Percentiles rank a stretch among this genome's conserved stretches.
These are phyloP conservation scores for Pichia sp. DNA, from an alignment of 1,139 yeast species.

Conservation along the genomic window DNA sequence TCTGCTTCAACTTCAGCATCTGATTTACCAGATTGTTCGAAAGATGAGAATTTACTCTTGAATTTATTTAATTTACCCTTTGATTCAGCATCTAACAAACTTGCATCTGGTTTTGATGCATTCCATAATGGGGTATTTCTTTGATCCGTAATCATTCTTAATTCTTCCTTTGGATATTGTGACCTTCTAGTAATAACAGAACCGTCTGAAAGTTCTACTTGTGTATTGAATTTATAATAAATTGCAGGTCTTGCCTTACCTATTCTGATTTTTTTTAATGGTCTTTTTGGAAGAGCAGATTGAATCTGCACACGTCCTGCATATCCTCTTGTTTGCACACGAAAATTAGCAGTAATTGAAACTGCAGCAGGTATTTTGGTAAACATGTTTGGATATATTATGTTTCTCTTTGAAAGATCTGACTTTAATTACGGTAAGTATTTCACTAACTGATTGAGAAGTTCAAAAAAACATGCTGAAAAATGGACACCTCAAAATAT, in stretches of 20 bases:
- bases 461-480: not conserved
- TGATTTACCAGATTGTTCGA: slow-evolving; percentile 34
- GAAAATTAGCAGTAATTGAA: not conserved
- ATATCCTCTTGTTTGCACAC: slow-evolving; percentile 13
- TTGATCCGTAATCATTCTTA: slow-evolving; percentile 83
- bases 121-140: slow-evolving; percentile 85
- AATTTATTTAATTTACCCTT: slow-evolving; percentile 83
- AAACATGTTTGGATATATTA: slow-evolving; percentile 3
- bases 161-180: slow-evolving; percentile 82
- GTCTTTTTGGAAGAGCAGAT: slow-evolving; percentile 45
- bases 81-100: slow-evolving; percentile 70
- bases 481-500: not conserved
- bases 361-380: slow-evolving; percentile 1
- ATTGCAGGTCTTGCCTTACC: slow-evolving; percentile 93
- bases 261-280: slow-evolving; percentile 47
- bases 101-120: slow-evolving; percentile 73
- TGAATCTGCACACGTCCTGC: slow-evolving; percentile 34
- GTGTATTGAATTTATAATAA: slow-evolving; percentile 81
- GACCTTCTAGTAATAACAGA: slow-evolving; percentile 79
- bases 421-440: no score
- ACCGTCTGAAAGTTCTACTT: slow-evolving; percentile 88
- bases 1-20: slow-evolving; percentile 24
- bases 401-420: not conserved
- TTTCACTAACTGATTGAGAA: no score
- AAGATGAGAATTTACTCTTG: slow-evolving; percentile 66